Conservation (phyloP, 352 stramenopile genomes). For the Pythium oligandrum region DNA sequence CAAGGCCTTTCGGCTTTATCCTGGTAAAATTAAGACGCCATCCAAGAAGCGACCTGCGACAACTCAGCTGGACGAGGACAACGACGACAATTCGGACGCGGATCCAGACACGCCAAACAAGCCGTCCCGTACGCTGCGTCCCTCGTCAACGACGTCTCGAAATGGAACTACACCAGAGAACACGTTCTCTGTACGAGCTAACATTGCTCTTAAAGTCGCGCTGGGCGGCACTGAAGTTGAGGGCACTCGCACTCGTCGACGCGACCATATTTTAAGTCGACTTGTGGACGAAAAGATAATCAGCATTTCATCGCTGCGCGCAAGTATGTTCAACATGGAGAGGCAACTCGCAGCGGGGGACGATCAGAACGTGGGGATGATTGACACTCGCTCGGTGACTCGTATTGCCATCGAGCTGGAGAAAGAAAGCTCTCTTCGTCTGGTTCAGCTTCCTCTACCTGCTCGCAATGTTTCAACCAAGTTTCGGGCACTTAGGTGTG, state of each 20-base stretch:
- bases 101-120: too few species aligned
- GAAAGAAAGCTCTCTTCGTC: constrained; percentile 31
- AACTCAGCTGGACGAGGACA: not conserved
- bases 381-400: constrained; percentile 66
- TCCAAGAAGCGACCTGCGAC: not conserved
- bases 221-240: constrained; percentile 53
- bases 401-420: constrained; percentile 68
- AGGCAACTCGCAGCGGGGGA: constrained; percentile 20
- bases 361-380: constrained; percentile 36
- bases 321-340: constrained; percentile 79
- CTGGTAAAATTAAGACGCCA: not conserved
- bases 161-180: not conserved
- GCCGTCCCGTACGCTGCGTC: too few species aligned
- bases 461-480: constrained; percentile 78
- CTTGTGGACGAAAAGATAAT: constrained; percentile 71
- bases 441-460: constrained; percentile 62
- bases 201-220: constrained; percentile 52
- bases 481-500: constrained; percentile 65
- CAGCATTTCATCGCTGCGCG: constrained; percentile 63
- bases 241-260: constrained; percentile 48
- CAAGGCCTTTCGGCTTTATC: constrained; percentile 70
- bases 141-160: too few species aligned
- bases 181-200: constrained; percentile 39
- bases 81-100: constrained; percentile 1
- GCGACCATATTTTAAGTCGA: constrained; percentile 56